Percentiles rank a stretch among this genome's conserved stretches.
Evolutionary conservation across 2,329 filamentous ascomycete genomes (phyloP).

Genomic region (Calonectria henricotiae): DNA sequence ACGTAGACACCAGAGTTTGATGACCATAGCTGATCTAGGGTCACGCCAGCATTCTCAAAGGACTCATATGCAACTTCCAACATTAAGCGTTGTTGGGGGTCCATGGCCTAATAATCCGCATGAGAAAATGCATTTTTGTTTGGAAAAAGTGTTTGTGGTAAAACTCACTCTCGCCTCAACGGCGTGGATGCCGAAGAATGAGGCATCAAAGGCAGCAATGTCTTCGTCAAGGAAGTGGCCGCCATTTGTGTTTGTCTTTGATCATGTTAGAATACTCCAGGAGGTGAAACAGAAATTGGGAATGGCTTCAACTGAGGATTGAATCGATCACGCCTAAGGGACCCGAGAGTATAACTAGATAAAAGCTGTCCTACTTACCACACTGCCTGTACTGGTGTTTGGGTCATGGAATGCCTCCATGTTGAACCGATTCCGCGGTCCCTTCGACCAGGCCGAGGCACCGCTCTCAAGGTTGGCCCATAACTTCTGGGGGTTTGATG

Average conservation of each 20-base stretch:
- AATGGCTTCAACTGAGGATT: neutral
- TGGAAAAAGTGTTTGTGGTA: neutral
- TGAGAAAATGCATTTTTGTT: conserved; percentile 7
- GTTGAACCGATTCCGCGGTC: conserved; percentile 65
- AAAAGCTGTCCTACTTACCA: conserved; percentile 18
- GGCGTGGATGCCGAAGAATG: conserved; percentile 48
- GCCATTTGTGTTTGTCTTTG: conserved; percentile 42
- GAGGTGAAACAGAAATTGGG: no score
- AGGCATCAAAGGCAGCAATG: conserved; percentile 49
- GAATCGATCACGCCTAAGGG: neutral
- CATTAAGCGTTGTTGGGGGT: conserved; percentile 52
- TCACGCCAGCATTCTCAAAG: conserved; percentile 56
- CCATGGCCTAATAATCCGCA: conserved; percentile 42
- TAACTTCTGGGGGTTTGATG: conserved; percentile 40
- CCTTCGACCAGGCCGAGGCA: conserved; percentile 59
- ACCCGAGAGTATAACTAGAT: neutral
- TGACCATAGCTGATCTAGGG: conserved; percentile 50
- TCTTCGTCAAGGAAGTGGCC: conserved; percentile 53
- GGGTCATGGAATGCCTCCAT: conserved; percentile 59
- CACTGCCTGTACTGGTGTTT: conserved; percentile 27
- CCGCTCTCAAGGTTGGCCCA: conserved; percentile 46
- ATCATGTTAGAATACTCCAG: neutral
- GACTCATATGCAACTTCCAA: conserved; percentile 53
- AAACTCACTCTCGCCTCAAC: conserved; percentile 40
- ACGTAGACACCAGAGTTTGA: conserved; percentile 53